A percentile compares a stretch with the other conserved stretches of the same genome.
phyloP scores from a whole-genome alignment of 2,329 filamentous ascomycete genomes.

The Fusarium lyarnte region DNA sequence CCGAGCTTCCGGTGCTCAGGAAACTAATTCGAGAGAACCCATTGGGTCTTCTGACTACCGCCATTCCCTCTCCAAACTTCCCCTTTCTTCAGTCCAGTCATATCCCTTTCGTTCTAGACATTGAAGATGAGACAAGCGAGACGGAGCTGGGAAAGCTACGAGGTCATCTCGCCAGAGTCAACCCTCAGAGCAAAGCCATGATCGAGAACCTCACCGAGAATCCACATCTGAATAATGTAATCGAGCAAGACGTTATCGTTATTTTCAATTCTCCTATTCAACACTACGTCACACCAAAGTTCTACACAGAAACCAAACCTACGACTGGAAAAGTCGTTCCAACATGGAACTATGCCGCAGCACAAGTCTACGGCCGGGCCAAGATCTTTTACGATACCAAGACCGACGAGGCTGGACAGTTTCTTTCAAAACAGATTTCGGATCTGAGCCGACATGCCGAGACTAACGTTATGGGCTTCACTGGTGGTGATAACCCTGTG shows the following conservation, averaged over 20 bases:
- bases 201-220: slow-evolving; percentile 54
- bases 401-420: slow-evolving; percentile 52
- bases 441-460: slow-evolving; percentile 64
- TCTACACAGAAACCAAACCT: slow-evolving; percentile 73
- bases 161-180: slow-evolving; percentile 70
- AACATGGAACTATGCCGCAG: slow-evolving; percentile 76
- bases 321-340: slow-evolving; percentile 72
- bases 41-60: slow-evolving; percentile 70
- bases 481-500: slow-evolving; percentile 46
- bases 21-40: slow-evolving; percentile 68
- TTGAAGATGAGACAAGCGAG: slow-evolving; percentile 53
- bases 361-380: slow-evolving; percentile 69
- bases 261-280: slow-evolving; percentile 68
- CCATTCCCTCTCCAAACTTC: slow-evolving; percentile 59
- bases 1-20: slow-evolving; percentile 58
- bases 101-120: slow-evolving; percentile 68
- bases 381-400: slow-evolving; percentile 62
- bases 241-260: slow-evolving; percentile 67
- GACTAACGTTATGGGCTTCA: slow-evolving; percentile 65
- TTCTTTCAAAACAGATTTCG: slow-evolving; percentile 61
- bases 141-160: slow-evolving; percentile 58
- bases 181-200: slow-evolving; percentile 71
- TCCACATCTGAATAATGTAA: slow-evolving; percentile 35
- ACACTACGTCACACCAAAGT: slow-evolving; percentile 75
- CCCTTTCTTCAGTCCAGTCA: slow-evolving; percentile 67